These are phyloP conservation scores for Vigna hirtella DNA, from an alignment of 306 rosid genomes.

Conservation along the genomic window DNA sequence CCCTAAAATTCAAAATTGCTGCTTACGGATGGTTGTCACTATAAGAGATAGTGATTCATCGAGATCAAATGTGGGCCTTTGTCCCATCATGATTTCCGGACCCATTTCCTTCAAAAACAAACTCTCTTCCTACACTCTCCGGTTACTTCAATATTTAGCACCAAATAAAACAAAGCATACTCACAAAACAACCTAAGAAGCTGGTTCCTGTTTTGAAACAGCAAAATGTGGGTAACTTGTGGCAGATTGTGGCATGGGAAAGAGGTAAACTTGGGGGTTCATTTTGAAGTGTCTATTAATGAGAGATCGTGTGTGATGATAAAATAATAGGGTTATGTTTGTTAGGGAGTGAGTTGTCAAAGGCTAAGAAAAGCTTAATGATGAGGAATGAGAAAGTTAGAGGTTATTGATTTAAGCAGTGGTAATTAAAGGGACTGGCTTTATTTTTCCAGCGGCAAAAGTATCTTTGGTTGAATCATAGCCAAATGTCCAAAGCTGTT, in stretches of 20 bases:
- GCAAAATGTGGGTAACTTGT: not conserved
- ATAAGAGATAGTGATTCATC: conserved; percentile 40
- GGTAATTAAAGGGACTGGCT: conserved; percentile 44
- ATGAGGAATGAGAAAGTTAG: conserved; percentile 50
- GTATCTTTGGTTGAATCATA: conserved; percentile 44
- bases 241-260: conserved; percentile 14
- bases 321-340: conserved; percentile 12
- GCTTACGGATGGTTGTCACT: conserved; percentile 50
- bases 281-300: not conserved
- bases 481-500: conserved; percentile 41
- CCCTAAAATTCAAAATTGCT: conserved; percentile 48
- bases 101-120: conserved; percentile 36
- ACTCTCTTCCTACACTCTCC: not conserved
- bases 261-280: not conserved
- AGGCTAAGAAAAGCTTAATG: conserved; percentile 47
- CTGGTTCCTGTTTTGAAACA: not conserved
- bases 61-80: conserved; percentile 45
- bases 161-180: not conserved
- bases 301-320: conserved; percentile 22
- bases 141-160: not conserved
- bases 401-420: conserved; percentile 43
- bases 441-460: conserved; percentile 42
- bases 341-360: conserved; percentile 39
- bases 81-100: conserved; percentile 35
- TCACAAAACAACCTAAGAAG: not conserved